A percentile compares a stretch with the other conserved stretches of the same genome.
Evolutionary conservation across 345 rosid species (phyloP).

Genomic region (Syzygium aromaticum): DNA sequence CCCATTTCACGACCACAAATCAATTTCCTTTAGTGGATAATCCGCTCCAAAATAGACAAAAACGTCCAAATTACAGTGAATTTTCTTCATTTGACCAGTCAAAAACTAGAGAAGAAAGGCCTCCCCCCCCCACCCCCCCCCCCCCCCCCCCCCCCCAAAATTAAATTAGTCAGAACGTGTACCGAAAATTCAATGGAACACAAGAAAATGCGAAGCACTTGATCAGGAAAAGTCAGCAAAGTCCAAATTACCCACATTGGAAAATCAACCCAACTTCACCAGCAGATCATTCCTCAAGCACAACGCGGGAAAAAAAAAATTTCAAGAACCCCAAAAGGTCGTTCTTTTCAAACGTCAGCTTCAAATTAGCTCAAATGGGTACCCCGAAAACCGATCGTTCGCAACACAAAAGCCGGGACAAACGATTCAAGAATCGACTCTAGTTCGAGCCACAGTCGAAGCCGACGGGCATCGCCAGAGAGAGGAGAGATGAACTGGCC

Average conservation of each 20-base stretch:
- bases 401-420: background rate
- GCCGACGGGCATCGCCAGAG: background rate
- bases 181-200: accelerated
- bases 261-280: background rate
- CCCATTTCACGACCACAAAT: background rate
- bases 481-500: background rate
- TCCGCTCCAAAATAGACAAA: background rate
- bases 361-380: background rate
- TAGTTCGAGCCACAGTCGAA: background rate
- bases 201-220: background rate
- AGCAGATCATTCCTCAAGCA: background rate
- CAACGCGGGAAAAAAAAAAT: background rate
- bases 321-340: background rate
- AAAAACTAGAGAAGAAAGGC: no score
- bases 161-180: no score
- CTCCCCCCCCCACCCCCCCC: no score
- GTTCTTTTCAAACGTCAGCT: background rate
- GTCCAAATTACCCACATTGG: background rate
- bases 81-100: background rate
- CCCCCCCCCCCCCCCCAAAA: no score
- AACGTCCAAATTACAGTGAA: background rate
- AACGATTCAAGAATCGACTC: background rate
- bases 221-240: background rate
- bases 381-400: background rate
- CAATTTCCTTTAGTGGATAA: background rate